These are phyloP conservation scores for Starmerella stellata DNA, from an alignment of 805 yeast species.

Conservation along the genomic window DNA sequence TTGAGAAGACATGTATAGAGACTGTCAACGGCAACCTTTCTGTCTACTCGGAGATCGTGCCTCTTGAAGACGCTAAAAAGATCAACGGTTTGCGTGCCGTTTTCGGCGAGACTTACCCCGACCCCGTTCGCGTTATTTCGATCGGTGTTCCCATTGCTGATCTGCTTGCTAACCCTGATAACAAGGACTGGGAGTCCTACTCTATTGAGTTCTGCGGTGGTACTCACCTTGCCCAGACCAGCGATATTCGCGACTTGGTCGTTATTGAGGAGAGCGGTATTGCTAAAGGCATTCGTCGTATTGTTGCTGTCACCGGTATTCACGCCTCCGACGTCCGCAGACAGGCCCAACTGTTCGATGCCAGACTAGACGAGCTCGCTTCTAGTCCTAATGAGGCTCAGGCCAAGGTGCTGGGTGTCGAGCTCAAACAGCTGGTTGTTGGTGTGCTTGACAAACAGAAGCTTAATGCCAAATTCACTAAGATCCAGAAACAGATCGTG, in stretches of 20 bases:
- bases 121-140: constrained; percentile 94
- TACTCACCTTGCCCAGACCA: constrained; percentile 83
- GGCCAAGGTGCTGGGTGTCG: constrained; percentile 69
- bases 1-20: constrained; percentile 57
- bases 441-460: constrained; percentile 64
- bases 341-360: constrained; percentile 53
- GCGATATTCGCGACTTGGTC: constrained; percentile 81
- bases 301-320: constrained; percentile 87
- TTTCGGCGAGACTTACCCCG: constrained; percentile 97
- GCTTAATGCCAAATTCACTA: constrained; percentile 54
- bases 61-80: constrained; percentile 49
- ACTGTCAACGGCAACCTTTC: constrained; percentile 50
- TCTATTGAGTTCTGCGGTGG: constrained; percentile 99
- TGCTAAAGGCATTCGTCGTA: constrained; percentile 96
- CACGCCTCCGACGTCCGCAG: constrained; percentile 84
- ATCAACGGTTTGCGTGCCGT: constrained; percentile 89
- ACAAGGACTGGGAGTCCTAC: constrained; percentile 53
- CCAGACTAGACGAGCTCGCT: constrained; percentile 40
- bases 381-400: constrained; percentile 55
- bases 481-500: constrained; percentile 68
- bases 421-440: constrained; percentile 62
- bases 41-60: constrained; percentile 73
- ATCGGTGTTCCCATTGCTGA: constrained; percentile 84
- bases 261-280: constrained; percentile 90
- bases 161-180: constrained; percentile 50